Evolutionary conservation across 2,329 filamentous ascomycete genomes (phyloP), one percentile per base, ranked within the genome.

Genomic region (Sarocladium oryzae): DNA sequence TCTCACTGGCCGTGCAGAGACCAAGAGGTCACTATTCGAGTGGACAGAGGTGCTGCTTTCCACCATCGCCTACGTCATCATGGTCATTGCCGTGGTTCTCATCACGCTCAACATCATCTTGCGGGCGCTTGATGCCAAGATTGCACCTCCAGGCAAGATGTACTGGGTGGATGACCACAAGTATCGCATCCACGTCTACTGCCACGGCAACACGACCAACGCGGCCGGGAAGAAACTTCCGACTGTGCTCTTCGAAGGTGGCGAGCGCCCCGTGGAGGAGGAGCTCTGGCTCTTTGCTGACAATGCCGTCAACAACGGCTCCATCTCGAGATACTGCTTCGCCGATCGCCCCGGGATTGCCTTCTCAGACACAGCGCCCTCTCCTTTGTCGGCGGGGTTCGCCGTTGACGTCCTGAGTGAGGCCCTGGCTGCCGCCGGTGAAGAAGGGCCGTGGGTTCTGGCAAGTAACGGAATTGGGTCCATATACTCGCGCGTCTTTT

Each of bases 371-470:
- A 92, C 93, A 51, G 90, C 92, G 0, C 93, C 93, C 2, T 96
- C 91, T 5, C 93, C 93, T 0, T 85, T 96, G 60, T 95, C 89
- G 4, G 92, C 89, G 4, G 90, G 91, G 38, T 96, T 96, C 81
- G 86, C 88, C n/a, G 85, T 88, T 4, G 90, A 96, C 61, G 89
- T 85, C 0, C 74, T 97, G 23, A 91, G 89, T 38, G 91, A 97
- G 70, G 89, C 90, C 2, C 78, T 99, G 5, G 84, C 86, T 2
- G 75, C 82, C 36, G 82, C 87, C 3, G 90, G 85, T 23, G 93
- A 97, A 69, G 76, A 83, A 45, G 91, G 92, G 0, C 92, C 93
- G 1, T 99, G 88, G 86, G 78, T 99, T 24, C 74, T 96, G 4
- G 85, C 90, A 32, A 90, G 88, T 41, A 88, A 90, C 3, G 92